phyloP scores from a whole-genome alignment of 164 flowering plant genomes.

The Vitis vinifera region ASM3070453v1 NC_081806.1:2003501-2004000 shows the following conservation, averaged over 20 bases:
- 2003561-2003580: neutral
- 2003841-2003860: conserved; percentile 72
- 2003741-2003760: neutral
- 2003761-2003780: conserved; percentile 1
- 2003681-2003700: too few species aligned
- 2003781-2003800: conserved; percentile 37
- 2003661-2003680: too few species aligned
- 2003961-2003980: neutral
- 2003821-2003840: conserved; percentile 90
- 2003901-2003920: neutral
- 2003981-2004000: neutral
- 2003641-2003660: too few species aligned
- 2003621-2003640: too few species aligned
- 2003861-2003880: neutral
- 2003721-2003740: neutral
- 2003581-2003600: too few species aligned
- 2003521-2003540: neutral
- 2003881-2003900: neutral
- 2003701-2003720: neutral
- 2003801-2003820: conserved; percentile 99
- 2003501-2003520: neutral
- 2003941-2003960: neutral
- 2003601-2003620: too few species aligned
- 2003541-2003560: neutral
- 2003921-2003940: neutral